These are phyloP conservation scores for Laguncularia racemosa DNA, from an alignment of 345 rosid genomes.

Conservation along the genomic window DNA sequence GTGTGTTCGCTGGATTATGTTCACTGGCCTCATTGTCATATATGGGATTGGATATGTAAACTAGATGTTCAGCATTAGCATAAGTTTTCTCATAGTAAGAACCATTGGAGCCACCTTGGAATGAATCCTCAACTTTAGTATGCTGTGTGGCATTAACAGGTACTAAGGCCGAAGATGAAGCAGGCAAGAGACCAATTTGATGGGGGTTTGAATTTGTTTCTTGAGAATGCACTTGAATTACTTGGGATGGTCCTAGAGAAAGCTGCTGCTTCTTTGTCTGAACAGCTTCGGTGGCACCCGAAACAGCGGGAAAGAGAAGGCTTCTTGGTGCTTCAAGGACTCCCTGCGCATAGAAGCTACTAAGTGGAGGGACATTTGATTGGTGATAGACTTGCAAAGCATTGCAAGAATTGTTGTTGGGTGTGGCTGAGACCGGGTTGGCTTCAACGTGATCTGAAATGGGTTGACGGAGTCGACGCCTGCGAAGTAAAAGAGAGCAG, in stretches of 20 bases:
- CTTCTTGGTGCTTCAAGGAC: constrained; percentile 60
- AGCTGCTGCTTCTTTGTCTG: constrained; percentile 5
- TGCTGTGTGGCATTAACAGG: constrained; percentile 5
- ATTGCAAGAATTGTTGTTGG: constrained; percentile 5
- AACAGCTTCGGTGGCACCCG: constrained; percentile 9
- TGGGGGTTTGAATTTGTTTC: constrained; percentile 22
- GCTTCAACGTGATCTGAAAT: constrained; percentile 15
- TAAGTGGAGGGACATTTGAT: constrained; percentile 23
- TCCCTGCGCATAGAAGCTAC: constrained; percentile 49
- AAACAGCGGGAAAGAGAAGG: constrained; percentile 33
- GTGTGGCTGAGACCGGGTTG: constrained; percentile 12
- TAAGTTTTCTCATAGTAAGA: constrained; percentile 9
- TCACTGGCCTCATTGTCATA: constrained; percentile 42
- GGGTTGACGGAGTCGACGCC: constrained; percentile 22
- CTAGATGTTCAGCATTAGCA: constrained; percentile 26
- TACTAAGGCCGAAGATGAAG: constrained; percentile 30
- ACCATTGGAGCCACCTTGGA: background rate
- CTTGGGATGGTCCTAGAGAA: constrained; percentile 12
- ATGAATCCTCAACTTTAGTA: too few species aligned
- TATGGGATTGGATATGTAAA: constrained; percentile 87
- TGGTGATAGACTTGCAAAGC: constrained; percentile 10
- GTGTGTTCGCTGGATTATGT: constrained; percentile 29
- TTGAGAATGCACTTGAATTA: constrained; percentile 17
- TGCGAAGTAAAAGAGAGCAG: constrained; percentile 65
- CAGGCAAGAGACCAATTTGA: constrained; percentile 23